Base-by-base conservation (phyloP, 441 rosid species). In the Cnidoscolus chayamansa region DNA sequence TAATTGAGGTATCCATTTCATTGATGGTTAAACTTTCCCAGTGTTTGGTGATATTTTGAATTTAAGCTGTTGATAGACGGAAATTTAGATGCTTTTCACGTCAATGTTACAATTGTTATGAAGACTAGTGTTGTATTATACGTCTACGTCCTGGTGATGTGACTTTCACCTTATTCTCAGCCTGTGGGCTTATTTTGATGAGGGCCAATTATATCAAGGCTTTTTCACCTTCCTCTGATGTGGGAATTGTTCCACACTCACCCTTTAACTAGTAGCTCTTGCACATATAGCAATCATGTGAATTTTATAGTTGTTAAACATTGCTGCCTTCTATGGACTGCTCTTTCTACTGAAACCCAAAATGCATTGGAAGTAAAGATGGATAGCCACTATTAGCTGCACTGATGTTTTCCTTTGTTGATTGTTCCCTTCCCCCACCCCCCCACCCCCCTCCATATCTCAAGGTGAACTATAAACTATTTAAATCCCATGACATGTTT, bases 1-100 rank as follows among this genome's bases (percentile, higher is more conserved):
- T 92, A 72, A 76, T 94, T 50, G 94, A 92, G 96, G 97, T 94
- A 86, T 45, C 59, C 66, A 17, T 69, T 58, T 59, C 17, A 25
- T 15, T 60, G 31, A 31, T 56, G n/a, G 1, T 65, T 57, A 16
- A 13, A 30, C 2, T 66, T 61, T 67, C 15, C 35, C 62, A 13
- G 7, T 20, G 40, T 15, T 25, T 60, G 10, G 35, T 55, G 17
- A 30, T 10, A 4, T 10, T 47, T 9, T 30, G 13, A 7, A 13
- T 10, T 60, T 67, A 47, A 68, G 19, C 35, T 62, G 10, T 59
- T 31, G 12, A 47, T 56, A 16, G 50, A 35, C 56, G 47, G 31
- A 64, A 35, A 64, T 59, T 43, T 77, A 31, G 37, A 30, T 62
- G 73, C 31, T 45, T 58, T 12, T 40, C 16, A 0, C 40, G 15